phyloP scores from a whole-genome alignment of 345 rosid species.

The Moricandia moricandioides region DNA sequence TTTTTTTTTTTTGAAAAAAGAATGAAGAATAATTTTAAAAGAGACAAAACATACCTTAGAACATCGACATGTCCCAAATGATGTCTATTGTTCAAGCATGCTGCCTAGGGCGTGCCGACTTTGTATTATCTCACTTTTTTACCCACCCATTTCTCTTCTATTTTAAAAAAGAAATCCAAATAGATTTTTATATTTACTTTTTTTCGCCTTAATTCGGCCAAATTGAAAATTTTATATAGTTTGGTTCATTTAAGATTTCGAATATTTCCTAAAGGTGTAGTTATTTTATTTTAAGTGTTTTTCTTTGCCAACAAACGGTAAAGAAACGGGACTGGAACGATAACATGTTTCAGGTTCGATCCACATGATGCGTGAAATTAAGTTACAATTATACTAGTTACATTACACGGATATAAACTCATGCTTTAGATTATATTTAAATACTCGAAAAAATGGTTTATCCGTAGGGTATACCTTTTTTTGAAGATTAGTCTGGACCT shows the following conservation, averaged over 20 bases:
- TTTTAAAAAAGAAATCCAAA: background rate
- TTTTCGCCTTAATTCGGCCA: background rate
- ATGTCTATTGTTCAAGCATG: conserved; percentile 57
- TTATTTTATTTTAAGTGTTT: background rate
- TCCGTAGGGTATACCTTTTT: too few species aligned
- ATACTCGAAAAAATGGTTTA: too few species aligned
- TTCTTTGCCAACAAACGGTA: background rate
- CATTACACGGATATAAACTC: too few species aligned
- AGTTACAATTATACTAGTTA: too few species aligned
- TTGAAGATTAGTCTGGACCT: too few species aligned
- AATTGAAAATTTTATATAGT: background rate
- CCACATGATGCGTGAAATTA: too few species aligned
- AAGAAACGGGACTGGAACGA: too few species aligned
- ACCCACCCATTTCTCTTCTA: conserved; percentile 16
- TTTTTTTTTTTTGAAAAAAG: background rate
- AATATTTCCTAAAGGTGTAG: background rate
- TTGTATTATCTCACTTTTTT: conserved; percentile 46
- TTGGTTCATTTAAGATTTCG: background rate
- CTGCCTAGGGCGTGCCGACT: conserved; percentile 55
- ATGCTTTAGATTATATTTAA: too few species aligned
- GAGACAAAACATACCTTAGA: conserved; percentile 38
- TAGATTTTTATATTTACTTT: background rate
- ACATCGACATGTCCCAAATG: conserved; percentile 44
- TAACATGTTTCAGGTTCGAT: too few species aligned
- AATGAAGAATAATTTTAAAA: conserved; percentile 5